Base-by-base conservation (phyloP, 495 filamentous ascomycete species). In the Rhizodiscina lignyota region DNA sequence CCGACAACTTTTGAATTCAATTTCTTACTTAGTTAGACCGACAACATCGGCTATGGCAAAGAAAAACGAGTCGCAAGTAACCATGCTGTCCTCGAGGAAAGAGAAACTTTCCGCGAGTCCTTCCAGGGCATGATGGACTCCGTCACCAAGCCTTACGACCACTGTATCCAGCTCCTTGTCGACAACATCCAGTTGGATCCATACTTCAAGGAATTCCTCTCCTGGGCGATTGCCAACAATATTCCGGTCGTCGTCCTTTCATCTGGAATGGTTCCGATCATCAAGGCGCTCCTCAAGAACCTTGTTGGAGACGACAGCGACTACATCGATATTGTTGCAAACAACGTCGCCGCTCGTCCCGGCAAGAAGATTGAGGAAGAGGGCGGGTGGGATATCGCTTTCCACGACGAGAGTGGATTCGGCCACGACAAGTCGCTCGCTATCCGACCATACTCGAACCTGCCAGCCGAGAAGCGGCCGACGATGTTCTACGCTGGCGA, bases 401-500 rank as follows among this genome's bases (percentile, higher is more conserved):
- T 72, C 52, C 85, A 81, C 43, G 86, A 94, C 54, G 79, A 83
- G 22, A 87, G 80, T 46, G 67, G 72, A 32, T 89, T 86, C 45
- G 87, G 87, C 6, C 87, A 97, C 46, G 87, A 97, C 64, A 94
- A 97, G 67, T 81, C 74, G 20, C 56, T 83, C 23, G 79, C 81
- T 43, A 84, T 97, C 47, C 73, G 79, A 43, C 79, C 77, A 1
- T 94, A 94, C 51, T 70, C 77, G 50, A 54, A 30, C 40, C 64
- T 89, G 8, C 77, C 83, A 0, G 65, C 67, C 3, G 57, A 59
- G 12, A 59, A 75, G 38, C 63, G 83, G 35, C 85, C 85, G 0
- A 69, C 67, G 6, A 67, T 92, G 53, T 76, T 93, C 42, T 94
- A 94, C 45, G 85, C 84, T 18, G 85, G 85, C 32, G 85, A 94